A percentile compares a stretch with the other conserved stretches of the same genome.
Evolutionary conservation across 345 rosid species (phyloP).

Genomic region (Hibiscus syriacus): DNA sequence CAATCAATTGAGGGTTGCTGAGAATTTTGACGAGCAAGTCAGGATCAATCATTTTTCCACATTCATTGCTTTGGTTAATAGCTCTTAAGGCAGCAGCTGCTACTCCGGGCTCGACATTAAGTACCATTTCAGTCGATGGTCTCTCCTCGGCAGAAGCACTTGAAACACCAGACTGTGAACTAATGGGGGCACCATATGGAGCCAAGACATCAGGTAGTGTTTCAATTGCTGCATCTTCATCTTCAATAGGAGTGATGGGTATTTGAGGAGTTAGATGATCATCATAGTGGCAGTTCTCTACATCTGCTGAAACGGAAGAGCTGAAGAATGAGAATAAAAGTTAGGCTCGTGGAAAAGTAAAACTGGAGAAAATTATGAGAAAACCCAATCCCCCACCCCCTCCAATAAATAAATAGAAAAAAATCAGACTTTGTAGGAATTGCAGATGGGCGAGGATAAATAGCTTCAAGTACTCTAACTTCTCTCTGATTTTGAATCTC

Average conservation of each 20-base stretch:
- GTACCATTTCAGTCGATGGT: slow-evolving; percentile 21
- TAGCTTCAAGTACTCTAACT: slow-evolving; percentile 90
- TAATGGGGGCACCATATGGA: slow-evolving; percentile 11
- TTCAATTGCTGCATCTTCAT: slow-evolving; percentile 57
- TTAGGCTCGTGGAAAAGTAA: slow-evolving; percentile 11
- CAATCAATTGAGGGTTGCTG: slow-evolving; percentile 66
- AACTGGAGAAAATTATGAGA: neutral
- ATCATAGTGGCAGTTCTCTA: slow-evolving; percentile 28
- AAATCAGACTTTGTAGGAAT: slow-evolving; percentile 65
- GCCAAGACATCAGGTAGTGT: neutral
- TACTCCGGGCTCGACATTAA: slow-evolving; percentile 49
- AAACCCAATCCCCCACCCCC: neutral
- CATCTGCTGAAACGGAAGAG: slow-evolving; percentile 44
- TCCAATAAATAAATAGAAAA: neutral
- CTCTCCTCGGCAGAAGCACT: slow-evolving; percentile 25
- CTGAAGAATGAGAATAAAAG: slow-evolving; percentile 34
- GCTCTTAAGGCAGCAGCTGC: slow-evolving; percentile 70
- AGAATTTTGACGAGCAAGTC: slow-evolving; percentile 75
- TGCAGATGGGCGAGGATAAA: slow-evolving; percentile 13
- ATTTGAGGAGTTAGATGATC: slow-evolving; percentile 35
- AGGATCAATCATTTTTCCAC: slow-evolving; percentile 62
- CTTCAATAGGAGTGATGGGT: slow-evolving; percentile 47
- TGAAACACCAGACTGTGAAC: slow-evolving; percentile 23
- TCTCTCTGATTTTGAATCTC: slow-evolving; percentile 75
- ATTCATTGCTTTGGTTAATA: slow-evolving; percentile 52